Base-by-base conservation (phyloP, 2,329 filamentous ascomycete genomes). In the Chaetomium sp. region DNA sequence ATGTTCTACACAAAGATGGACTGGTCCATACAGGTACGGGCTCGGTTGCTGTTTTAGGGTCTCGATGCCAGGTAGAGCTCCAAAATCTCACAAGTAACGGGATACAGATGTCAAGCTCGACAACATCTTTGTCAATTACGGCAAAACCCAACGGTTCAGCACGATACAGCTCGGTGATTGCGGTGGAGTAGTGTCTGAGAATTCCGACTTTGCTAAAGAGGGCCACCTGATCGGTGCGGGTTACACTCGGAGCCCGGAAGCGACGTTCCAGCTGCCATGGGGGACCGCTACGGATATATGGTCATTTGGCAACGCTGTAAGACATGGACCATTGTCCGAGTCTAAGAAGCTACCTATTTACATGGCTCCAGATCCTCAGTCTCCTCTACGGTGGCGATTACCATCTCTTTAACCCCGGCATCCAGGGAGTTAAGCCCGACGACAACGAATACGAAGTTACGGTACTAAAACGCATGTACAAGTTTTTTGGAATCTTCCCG, bases 161-260 rank as follows among this genome's bases (percentile, higher is more conserved):
- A 49, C 62, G 2, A 58, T 66, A n/a, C 63, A 66, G 52, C 62
- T 66, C 19, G 62, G 65, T 27, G 66, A 65, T 35, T 65, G 54
- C 52, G 64, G 64, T 32, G 62, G 62, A 37, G 59, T 61, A 3
- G 57, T 62, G 11, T 59, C 59, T 14, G 27, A 65, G 52, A 41
- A 65, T 10, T 65, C 60, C 11, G 14, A 42, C 9, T 64, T 65
- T 35, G 62, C 65, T 1, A 61, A 32, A 37, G 59, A 65, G 2
- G 62, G 64, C 3, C 56, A 62, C 32, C 14, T 63, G 2, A 64
- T 68, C 36, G 64, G 65, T 19, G 58, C 63, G 12, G 46, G 38
- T 38, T 59, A 64, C 50, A 62, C 55, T 42, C 59, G 62, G 41
- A 67, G 64, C 55, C 64, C 62, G 9, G 65, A 67, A 56, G 61